phyloP scores from a whole-genome alignment of 495 filamentous ascomycete genomes.

The Annulohypoxylon bovei region DNA sequence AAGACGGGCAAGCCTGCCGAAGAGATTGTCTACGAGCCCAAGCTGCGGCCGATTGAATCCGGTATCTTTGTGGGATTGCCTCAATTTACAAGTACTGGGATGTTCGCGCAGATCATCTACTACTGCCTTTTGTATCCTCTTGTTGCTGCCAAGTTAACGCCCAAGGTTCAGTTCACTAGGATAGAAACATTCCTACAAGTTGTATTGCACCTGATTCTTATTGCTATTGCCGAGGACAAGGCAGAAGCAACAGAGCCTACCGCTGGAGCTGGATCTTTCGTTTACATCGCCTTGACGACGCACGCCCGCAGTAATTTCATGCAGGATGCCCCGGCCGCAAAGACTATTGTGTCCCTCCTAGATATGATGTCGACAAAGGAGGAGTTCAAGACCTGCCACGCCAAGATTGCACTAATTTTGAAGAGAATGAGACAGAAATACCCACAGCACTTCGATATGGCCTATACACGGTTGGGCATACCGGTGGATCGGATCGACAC shows the following conservation, averaged over 20 bases:
- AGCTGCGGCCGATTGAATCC: conserved; percentile 76
- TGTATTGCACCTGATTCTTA: conserved; percentile 83
- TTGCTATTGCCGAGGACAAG: conserved; percentile 84
- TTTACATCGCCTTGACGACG: conserved; percentile 71
- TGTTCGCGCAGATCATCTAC: conserved; percentile 92
- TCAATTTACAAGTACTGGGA: conserved; percentile 78
- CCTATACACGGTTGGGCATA: conserved; percentile 61
- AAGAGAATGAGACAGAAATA: conserved; percentile 85
- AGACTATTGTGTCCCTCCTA: conserved; percentile 79
- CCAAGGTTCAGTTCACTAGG: conserved; percentile 78
- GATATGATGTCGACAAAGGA: conserved; percentile 77
- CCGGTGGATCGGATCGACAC: conserved; percentile 63
- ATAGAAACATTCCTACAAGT: conserved; percentile 93
- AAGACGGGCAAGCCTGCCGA: conserved; percentile 80
- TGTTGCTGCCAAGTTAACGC: conserved; percentile 69
- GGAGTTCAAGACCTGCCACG: conserved; percentile 79
- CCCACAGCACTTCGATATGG: conserved; percentile 72
- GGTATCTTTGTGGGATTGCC: conserved; percentile 80
- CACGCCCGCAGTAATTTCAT: conserved; percentile 65
- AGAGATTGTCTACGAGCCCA: conserved; percentile 95
- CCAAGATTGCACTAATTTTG: conserved; percentile 87
- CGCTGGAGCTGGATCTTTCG: conserved; percentile 66
- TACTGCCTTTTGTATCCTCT: conserved; percentile 84
- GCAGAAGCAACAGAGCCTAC: conserved; percentile 62
- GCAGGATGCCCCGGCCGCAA: conserved; percentile 56